Base-by-base conservation (phyloP, 306 rosid genomes). In the Rosa multiflora region DNA sequence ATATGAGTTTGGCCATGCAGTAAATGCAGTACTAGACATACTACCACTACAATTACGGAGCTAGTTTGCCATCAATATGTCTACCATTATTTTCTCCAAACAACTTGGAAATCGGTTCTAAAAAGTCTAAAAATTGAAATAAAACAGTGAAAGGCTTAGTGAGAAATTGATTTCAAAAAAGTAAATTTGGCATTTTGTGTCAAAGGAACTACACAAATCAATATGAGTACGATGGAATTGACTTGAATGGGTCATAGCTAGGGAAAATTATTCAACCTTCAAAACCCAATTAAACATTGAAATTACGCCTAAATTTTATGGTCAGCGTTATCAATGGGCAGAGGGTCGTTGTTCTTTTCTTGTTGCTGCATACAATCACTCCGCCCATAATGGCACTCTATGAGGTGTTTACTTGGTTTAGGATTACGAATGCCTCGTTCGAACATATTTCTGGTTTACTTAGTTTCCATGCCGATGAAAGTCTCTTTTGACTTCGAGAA, bases 341-440 rank as follows among this genome's bases (percentile, higher is more conserved):
- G 43, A 4, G 52, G 23, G 46, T n/a, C 10, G 1, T 17, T 10
- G 35, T 4, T 61, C 39, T 6, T 72, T 43, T 67, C 18, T 23
- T 69, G 10, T 10, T 9, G 29, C 69, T 76, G 23, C 52, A 75
- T 79, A 72, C 75, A 87, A 81, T 86, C 88, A 80, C 81, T 83
- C 88, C 91, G 86, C 76, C 6, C 71, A 73, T 82, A 72, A 75
- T 83, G 89, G 77, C 86, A 75, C 42, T 26, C 12, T 61, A 67
- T 35, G 44, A 77, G 89, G 79, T 44, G 73, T 48, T 32, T 32
- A 44, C 47, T 44, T 44, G 47, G 47, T 44, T 8, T 44, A 44
- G 37, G 47, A 44, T 44, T 44, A 44, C 47, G 11, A 44, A 2
- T 44, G 47, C 10, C 47, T 44, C 1, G 8, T 5, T 43, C 8